phyloP scores from a whole-genome alignment of 768 basidiomycete species.

The Termitomyces sp. region DNA sequence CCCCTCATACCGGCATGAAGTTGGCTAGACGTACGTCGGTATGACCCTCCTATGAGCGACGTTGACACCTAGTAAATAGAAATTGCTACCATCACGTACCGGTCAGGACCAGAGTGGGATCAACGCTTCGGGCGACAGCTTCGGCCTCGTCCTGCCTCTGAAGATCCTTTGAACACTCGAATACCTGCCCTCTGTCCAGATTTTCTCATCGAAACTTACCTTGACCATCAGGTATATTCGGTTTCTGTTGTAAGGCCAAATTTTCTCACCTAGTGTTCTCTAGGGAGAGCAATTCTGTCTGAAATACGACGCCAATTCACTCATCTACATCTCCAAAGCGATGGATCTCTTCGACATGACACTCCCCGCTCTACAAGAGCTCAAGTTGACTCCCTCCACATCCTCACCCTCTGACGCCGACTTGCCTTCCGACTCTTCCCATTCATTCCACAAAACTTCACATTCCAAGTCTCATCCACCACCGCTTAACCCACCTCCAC shows the following conservation, averaged over 20 bases:
- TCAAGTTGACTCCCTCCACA: slow-evolving; percentile 47
- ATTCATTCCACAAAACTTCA: slow-evolving; percentile 34
- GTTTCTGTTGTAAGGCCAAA: slow-evolving; percentile 39
- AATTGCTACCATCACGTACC: slow-evolving; percentile 98
- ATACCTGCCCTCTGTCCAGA: slow-evolving; percentile 89
- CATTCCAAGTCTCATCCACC: slow-evolving; percentile 72
- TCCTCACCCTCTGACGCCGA: slow-evolving; percentile 18
- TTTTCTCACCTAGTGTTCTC: slow-evolving; percentile 20
- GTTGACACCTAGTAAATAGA: slow-evolving; percentile 43
- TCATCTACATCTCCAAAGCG: slow-evolving; percentile 98
- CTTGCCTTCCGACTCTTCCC: slow-evolving; percentile 16
- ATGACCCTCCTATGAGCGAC: neutral
- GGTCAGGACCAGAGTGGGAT: slow-evolving; percentile 99
- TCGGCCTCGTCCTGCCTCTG: slow-evolving; percentile 36
- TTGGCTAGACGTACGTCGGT: slow-evolving; percentile 77
- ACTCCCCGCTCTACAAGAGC: slow-evolving; percentile 61
- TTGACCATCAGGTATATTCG: slow-evolving; percentile 88
- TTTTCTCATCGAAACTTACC: slow-evolving; percentile 97
- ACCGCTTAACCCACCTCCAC: slow-evolving; percentile 67
- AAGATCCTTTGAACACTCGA: slow-evolving; percentile 29
- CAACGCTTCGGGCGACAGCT: slow-evolving; percentile 89
- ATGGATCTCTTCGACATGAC: slow-evolving; percentile 99
- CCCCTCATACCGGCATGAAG: slow-evolving; percentile 98
- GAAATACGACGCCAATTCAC: slow-evolving; percentile 98
- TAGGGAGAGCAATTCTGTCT: slow-evolving; percentile 96